phyloP scores from a whole-genome alignment of 78 protist species.

The Pigoraptor vietnamica region DNA sequence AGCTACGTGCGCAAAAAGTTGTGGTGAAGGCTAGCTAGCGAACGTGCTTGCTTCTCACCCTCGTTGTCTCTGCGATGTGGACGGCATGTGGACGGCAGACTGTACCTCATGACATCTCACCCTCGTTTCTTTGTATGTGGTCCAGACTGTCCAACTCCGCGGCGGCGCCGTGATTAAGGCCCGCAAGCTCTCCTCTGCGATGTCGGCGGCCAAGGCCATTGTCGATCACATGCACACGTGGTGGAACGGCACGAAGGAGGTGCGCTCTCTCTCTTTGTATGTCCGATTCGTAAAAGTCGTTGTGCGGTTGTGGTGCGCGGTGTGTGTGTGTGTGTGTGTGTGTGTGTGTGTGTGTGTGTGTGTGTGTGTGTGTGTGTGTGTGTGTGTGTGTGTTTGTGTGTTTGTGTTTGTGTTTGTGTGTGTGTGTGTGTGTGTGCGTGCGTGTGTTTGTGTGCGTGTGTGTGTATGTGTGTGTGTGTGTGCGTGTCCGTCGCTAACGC shows the following conservation, averaged over 20 bases:
- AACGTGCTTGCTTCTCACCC: too few species aligned
- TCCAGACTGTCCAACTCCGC: constrained; percentile 78
- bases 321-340: neutral
- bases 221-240: constrained; percentile 66
- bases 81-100: too few species aligned
- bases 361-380: neutral
- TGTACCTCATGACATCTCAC: too few species aligned
- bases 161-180: constrained; percentile 86
- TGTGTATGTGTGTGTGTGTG: neutral
- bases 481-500: neutral
- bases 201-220: constrained; percentile 81
- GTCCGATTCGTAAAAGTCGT: neutral
- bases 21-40: too few species aligned
- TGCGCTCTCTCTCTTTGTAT: neutral
- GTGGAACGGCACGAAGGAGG: constrained; percentile 47
- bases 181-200: constrained; percentile 69
- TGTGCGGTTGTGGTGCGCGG: neutral
- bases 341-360: neutral
- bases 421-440: neutral
- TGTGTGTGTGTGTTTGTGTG: neutral
- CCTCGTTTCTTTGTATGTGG: neutral
- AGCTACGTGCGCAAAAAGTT: too few species aligned
- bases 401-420: neutral
- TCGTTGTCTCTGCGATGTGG: too few species aligned
- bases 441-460: neutral